Percentiles rank a stretch among this genome's conserved stretches.
Conservation (phyloP, 2,329 filamentous ascomycete species). For the Sclerotinia trifoliorum region DNA sequence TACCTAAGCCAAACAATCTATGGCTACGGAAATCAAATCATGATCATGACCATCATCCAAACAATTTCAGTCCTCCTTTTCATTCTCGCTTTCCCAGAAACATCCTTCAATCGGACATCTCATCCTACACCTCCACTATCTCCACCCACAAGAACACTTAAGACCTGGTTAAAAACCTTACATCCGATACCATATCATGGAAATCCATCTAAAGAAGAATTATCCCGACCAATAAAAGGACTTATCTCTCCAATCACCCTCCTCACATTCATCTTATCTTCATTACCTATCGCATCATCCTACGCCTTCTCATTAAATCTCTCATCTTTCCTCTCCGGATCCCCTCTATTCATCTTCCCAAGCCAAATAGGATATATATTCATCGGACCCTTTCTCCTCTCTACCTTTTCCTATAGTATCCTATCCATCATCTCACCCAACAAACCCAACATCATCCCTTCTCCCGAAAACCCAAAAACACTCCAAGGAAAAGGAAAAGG, state of each 20-base stretch:
- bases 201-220: constrained; percentile 29
- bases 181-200: constrained; percentile 26
- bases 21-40: constrained; percentile 51
- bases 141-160: constrained; percentile 20
- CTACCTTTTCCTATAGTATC: constrained; percentile 27
- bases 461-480: not conserved
- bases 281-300: constrained; percentile 48
- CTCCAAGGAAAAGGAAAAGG: not conserved
- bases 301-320: constrained; percentile 50
- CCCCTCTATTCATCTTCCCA: constrained; percentile 46
- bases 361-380: constrained; percentile 46
- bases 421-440: constrained; percentile 21
- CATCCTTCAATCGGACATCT: constrained; percentile 48
- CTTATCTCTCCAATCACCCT: constrained; percentile 50
- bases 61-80: constrained; percentile 49
- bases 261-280: constrained; percentile 47
- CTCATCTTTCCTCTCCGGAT: constrained; percentile 48
- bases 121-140: constrained; percentile 11
- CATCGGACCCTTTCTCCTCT: constrained; percentile 36
- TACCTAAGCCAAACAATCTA: constrained; percentile 45
- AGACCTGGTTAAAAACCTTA: constrained; percentile 8
- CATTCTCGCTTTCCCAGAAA: constrained; percentile 52
- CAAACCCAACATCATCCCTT: constrained; percentile 19
- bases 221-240: constrained; percentile 42
- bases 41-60: constrained; percentile 51